Conservation (phyloP, 257 asterid species). For the Echium plantagineum region DNA sequence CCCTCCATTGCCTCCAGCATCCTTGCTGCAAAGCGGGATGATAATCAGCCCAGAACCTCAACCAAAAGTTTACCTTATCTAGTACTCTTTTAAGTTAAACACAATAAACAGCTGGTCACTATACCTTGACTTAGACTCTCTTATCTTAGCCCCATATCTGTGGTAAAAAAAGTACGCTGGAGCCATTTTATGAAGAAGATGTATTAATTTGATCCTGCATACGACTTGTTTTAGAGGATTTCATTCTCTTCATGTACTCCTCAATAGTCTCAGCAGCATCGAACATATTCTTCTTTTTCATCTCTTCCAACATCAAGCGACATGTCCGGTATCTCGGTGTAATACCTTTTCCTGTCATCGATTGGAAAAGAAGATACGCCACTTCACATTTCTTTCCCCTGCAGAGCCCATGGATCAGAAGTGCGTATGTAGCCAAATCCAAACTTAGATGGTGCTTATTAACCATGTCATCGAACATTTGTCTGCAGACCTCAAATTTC, state of each 20-base stretch:
- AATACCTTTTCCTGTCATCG: conserved; percentile 53
- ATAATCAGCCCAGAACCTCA: too few relatives aligned
- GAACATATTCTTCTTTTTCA: conserved; percentile 45
- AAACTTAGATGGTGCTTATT: conserved; percentile 55
- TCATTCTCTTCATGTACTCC: conserved; percentile 56
- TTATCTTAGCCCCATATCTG: too few relatives aligned
- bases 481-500: conserved; percentile 17
- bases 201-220: background rate
- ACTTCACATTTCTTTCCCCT: conserved; percentile 39
- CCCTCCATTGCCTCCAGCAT: too few relatives aligned
- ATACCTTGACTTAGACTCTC: too few relatives aligned
- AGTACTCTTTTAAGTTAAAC: too few relatives aligned
- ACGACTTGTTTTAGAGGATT: conserved; percentile 24
- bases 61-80: too few relatives aligned
- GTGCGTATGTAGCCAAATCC: conserved; percentile 62
- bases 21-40: too few relatives aligned
- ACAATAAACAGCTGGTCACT: too few relatives aligned
- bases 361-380: conserved; percentile 51
- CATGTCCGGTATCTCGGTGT: conserved; percentile 76
- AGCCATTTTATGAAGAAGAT: background rate
- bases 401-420: conserved; percentile 79
- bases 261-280: conserved; percentile 45
- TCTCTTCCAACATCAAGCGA: conserved; percentile 48
- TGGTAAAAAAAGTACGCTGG: too few relatives aligned
- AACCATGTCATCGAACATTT: conserved; percentile 46